Evolutionary conservation across 2,329 filamentous ascomycete species (phyloP).

Genomic region (Fusarium sp.): DNA sequence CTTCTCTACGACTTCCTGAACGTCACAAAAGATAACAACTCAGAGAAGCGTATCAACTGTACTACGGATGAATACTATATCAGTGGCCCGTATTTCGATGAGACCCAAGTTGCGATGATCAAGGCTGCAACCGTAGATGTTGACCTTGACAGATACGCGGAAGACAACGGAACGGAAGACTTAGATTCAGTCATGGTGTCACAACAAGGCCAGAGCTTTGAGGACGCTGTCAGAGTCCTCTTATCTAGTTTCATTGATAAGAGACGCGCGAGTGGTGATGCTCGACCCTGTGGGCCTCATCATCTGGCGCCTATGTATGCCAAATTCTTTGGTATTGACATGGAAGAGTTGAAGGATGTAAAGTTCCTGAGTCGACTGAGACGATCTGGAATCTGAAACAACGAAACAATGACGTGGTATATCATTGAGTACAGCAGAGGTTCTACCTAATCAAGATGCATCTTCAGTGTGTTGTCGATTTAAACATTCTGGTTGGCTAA

Average conservation of each 20-base stretch:
- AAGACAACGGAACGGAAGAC: background rate
- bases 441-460: background rate
- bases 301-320: slow-evolving; percentile 1
- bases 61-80: slow-evolving; percentile 6
- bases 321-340: slow-evolving; percentile 3
- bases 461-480: background rate
- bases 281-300: slow-evolving; percentile 12
- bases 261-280: slow-evolving; percentile 5
- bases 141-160: background rate
- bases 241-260: slow-evolving; percentile 3
- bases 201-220: slow-evolving; percentile 1
- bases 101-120: background rate
- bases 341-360: slow-evolving; percentile 3
- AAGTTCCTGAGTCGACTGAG: background rate
- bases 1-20: slow-evolving; percentile 18
- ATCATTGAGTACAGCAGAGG: background rate
- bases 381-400: background rate
- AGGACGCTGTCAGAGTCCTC: background rate
- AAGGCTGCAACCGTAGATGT: slow-evolving; percentile 7
- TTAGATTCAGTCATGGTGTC: background rate
- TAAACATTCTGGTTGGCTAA: slow-evolving; percentile 16
- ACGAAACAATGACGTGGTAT: background rate
- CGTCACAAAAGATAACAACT: background rate
- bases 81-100: slow-evolving; percentile 7
- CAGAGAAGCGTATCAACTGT: slow-evolving; percentile 5